Evolutionary conservation across 176 grass and related monocot genomes (phyloP), one percentile per base, ranked within the genome.

Genomic region (Bonia amplexicaulis): DNA sequence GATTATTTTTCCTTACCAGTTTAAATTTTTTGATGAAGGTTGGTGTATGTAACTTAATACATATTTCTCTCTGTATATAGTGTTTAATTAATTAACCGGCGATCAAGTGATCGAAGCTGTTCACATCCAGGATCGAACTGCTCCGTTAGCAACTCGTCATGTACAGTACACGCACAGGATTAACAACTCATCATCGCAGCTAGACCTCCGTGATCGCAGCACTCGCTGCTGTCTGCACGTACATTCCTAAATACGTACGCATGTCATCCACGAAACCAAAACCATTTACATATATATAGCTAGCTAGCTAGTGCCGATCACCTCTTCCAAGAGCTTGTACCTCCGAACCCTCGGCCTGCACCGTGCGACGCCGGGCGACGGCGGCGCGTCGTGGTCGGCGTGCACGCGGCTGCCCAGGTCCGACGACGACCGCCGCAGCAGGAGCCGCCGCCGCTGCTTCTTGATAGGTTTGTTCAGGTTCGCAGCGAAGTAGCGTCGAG

Each of bases 291-390:
- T 14, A 48, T 69, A 49, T 17, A 0, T 20, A 2, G 54, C 40
- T 80, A 85, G 52, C 78, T 82, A 72, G 33, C 2, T 35, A 3
- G 33, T 5, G 33, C 33, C 33, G 63, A 87, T 91, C 53, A 98
- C 91, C 93, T 98, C 95, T 85, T 98, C 93, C 80, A 98, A 66
- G 60, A 98, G 95, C 87, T 93, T 98, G 85, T 98, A 98, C 83
- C 93, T 89, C 35, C 87, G 84, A 63, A 95, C 83, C 69, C 84
- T 98, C 46, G 91, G 89, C 84, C 93, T 93, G 48, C 94, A 87
- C 20, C 58, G 55, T 22, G 39, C 71, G 75, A 87, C 88, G 65
- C 82, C 88, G 11, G 88, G 84, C 26, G 90, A 85, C 29, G 63
- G 71, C 44, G 88, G 89, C 2, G 89, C 82, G 22, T 63, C 58